A percentile compares a stretch with the other conserved stretches of the same genome.
phyloP scores from a whole-genome alignment of 1,284 basidiomycete genomes.

The Cyathus olla region DNA sequence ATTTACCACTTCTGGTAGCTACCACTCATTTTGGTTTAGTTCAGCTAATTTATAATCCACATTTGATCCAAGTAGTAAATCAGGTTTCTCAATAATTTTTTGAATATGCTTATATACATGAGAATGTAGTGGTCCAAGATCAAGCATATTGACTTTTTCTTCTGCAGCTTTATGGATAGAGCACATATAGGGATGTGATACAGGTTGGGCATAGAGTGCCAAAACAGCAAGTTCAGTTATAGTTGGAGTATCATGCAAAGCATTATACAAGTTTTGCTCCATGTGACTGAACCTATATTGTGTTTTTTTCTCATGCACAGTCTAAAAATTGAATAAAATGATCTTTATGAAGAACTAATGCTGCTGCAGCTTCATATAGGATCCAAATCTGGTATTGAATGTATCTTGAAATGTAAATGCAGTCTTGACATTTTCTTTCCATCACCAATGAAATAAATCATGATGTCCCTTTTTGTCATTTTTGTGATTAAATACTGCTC shows the following conservation, averaged over 20 bases:
- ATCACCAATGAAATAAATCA: slow-evolving; percentile 27
- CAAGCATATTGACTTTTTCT: slow-evolving; percentile 25
- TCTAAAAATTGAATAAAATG: slow-evolving; percentile 35
- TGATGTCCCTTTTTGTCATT: slow-evolving; percentile 41
- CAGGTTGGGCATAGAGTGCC: slow-evolving; percentile 36
- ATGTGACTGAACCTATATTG: slow-evolving; percentile 28
- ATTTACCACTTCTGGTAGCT: slow-evolving; percentile 18
- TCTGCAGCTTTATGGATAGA: slow-evolving; percentile 21
- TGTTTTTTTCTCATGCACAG: slow-evolving; percentile 32
- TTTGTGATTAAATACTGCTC: slow-evolving; percentile 41
- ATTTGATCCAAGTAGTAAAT: slow-evolving; percentile 21
- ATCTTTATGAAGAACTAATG: slow-evolving; percentile 25
- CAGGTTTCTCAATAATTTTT: slow-evolving; percentile 28
- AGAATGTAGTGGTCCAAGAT: slow-evolving; percentile 33
- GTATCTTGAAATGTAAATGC: slow-evolving; percentile 25
- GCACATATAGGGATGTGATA: slow-evolving; percentile 41
- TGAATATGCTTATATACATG: slow-evolving; percentile 18
- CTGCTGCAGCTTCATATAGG: slow-evolving; percentile 31
- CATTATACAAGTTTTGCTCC: slow-evolving; percentile 39
- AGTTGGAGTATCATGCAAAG: slow-evolving; percentile 38
- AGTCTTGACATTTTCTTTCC: slow-evolving; percentile 17
- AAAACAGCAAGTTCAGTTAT: slow-evolving; percentile 44
- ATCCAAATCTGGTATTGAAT: slow-evolving; percentile 11
- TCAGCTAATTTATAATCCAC: slow-evolving; percentile 9
- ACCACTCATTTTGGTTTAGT: slow-evolving; percentile 30